Base-by-base conservation (phyloP, 73 alveolate genomes). In the Tetrahymena borealis region DNA sequence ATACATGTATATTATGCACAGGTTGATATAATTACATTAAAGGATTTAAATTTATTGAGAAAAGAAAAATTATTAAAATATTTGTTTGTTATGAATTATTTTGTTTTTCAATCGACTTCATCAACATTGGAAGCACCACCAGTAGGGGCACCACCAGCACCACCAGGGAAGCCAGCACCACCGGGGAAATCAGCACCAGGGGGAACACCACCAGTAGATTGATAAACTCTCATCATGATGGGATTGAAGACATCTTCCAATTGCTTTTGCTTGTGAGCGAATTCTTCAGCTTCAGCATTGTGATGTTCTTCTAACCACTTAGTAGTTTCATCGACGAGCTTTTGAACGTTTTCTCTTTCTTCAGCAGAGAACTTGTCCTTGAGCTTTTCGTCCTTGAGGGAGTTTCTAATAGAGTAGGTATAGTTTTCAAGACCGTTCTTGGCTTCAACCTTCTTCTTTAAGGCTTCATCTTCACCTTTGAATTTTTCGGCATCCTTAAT, bases 141-240 rank as follows among this genome's bases (percentile, higher is more conserved):
- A 79, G 91, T 39, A 38, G 95, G 90, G 32, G 93, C 95, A 40
- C 93, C 78, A 16, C 95, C 95, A 32, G 91, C 94, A 36, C 93
- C 92, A 38, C 95, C 95, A 40, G 96, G 96, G 96, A 94, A 94
- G 32, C 96, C 96, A 33, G 94, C 96, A 78, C 94, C 96, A 33
- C 96, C 96, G 41, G 95, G 96, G 94, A 94, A 60, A 91, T 96
- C 94, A 79, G 93, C 93, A 39, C 95, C 95, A 39, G 93, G 93
- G 40, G 98, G 98, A 91, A 96, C 97, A 90, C 99, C 99, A 39
- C 99, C 99, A 11, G 97, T 96, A 36, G 98, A 97, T 94, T 96
- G 98, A 94, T 98, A 98, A 90, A 98, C 95, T 92, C 95, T 97
- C 97, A 95, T 96, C 99, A 98, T 98, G 93, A 98, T 98, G 91